These are phyloP conservation scores for Knufia fluminis DNA, from an alignment of 2,329 filamentous ascomycete genomes.

Conservation along the genomic window DNA sequence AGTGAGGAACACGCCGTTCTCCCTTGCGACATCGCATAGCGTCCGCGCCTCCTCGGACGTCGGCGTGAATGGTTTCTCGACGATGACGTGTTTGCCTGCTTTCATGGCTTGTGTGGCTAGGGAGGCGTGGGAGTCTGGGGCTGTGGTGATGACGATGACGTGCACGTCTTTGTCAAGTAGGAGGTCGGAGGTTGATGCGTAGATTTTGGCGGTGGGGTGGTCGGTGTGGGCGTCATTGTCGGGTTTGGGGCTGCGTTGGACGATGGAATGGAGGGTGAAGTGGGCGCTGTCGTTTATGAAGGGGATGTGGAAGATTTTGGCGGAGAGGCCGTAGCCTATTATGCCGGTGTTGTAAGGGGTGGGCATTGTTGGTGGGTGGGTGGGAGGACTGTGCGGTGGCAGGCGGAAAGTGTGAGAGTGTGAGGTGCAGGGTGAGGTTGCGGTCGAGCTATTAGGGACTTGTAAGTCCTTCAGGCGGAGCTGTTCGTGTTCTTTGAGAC, in stretches of 20 bases:
- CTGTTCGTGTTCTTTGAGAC: neutral
- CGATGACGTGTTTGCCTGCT: constrained; percentile 45
- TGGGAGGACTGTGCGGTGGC: neutral
- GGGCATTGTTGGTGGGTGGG: constrained; percentile 26
- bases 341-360: constrained; percentile 48
- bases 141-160: constrained; percentile 61
- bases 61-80: constrained; percentile 76
- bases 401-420: neutral
- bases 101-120: constrained; percentile 57
- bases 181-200: constrained; percentile 52
- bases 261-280: constrained; percentile 62
- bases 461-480: neutral
- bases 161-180: constrained; percentile 58
- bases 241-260: constrained; percentile 60
- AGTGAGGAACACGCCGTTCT: constrained; percentile 46
- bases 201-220: constrained; percentile 56
- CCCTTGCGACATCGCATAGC: constrained; percentile 48
- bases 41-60: constrained; percentile 57
- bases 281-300: constrained; percentile 57
- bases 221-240: constrained; percentile 60
- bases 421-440: neutral
- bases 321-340: constrained; percentile 54
- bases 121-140: constrained; percentile 60
- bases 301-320: constrained; percentile 78
- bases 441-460: too few species aligned